phyloP scores from a whole-genome alignment of 2,329 filamentous ascomycete genomes.

The Aspergillus pseudoglaucus region DNA sequence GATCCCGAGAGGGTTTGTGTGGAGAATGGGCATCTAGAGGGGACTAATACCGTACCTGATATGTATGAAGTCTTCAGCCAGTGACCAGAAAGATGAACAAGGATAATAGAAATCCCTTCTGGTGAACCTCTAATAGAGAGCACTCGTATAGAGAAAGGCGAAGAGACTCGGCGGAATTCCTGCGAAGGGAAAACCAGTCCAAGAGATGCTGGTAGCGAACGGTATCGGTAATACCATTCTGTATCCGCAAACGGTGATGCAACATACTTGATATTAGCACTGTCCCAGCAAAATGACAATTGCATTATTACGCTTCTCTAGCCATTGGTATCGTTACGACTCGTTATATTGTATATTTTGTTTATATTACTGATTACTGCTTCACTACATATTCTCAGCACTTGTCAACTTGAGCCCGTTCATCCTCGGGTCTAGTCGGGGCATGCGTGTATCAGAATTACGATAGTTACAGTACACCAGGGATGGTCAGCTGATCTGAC shows the following conservation, averaged over 20 bases:
- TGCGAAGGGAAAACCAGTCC: background rate
- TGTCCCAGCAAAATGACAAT: background rate
- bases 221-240: slow-evolving; percentile 8
- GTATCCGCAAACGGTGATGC: slow-evolving; percentile 14
- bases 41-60: slow-evolving; percentile 5
- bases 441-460: background rate
- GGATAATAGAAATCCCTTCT: background rate
- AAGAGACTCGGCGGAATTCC: background rate
- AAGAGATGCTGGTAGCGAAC: slow-evolving; percentile 6
- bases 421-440: background rate
- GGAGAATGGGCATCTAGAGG: slow-evolving; percentile 16
- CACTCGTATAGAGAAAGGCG: background rate
- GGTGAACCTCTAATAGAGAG: background rate
- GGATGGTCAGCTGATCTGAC: no score
- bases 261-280: slow-evolving; percentile 1
- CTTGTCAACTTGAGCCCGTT: background rate
- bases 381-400: no score
- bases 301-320: background rate
- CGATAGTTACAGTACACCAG: background rate
- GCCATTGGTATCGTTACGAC: background rate
- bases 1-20: slow-evolving; percentile 18
- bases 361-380: no score
- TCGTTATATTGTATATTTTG: background rate
- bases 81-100: background rate
- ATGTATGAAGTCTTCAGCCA: background rate